Evolutionary conservation across 768 basidiomycete genomes (phyloP), one percentile per base, ranked within the genome.

Genomic region (Dacryopinax spathularia): DNA sequence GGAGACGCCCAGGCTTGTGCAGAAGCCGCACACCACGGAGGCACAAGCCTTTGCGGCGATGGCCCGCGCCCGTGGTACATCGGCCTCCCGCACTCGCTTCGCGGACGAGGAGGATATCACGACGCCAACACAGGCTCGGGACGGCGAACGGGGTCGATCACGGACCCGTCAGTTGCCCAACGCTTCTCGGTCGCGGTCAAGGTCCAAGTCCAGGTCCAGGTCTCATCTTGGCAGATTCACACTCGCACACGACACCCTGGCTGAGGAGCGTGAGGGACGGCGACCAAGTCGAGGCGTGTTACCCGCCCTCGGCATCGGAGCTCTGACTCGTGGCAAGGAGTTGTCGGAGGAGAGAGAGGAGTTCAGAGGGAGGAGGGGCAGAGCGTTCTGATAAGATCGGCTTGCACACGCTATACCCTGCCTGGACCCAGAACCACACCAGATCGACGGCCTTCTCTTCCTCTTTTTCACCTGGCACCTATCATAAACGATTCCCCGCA

Each of bases 341-440:
- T 10, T 29, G 10, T 56, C 48, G 48, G 48, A 25, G 25, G 48
- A 56, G 48, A 56, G 48, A 20, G 48, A 56, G 20, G 48, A 56
- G 48, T 56, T 56, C 29, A 56, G 48, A 56, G 48, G 48, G 31
- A 56, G 48, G 48, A 56, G 29, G 48, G 48, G 48, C 48, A 56
- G 48, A 29, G 48, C 18, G 48, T 56, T 56, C 31, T 56, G 48
- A 56, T 29, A 29, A 10, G 3, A 29, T 5, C 25, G 48, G 48
- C 3, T 31, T 56, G 13, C 25, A 56, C 48, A 56, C 25, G 48
- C 29, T 56, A 56, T 29, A 56, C 48, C 48, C 48, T 56, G 48
- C 48, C 48, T 20, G 25, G 20, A 15, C 16, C 15, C 48, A 31
- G 7, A 22, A 56, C 18, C 48, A 18, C 48, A 56, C 31, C 25